Evolutionary conservation across 495 filamentous ascomycete species (phyloP), one percentile per base, ranked within the genome.

Genomic region (Aspergillus heteromorphus): DNA sequence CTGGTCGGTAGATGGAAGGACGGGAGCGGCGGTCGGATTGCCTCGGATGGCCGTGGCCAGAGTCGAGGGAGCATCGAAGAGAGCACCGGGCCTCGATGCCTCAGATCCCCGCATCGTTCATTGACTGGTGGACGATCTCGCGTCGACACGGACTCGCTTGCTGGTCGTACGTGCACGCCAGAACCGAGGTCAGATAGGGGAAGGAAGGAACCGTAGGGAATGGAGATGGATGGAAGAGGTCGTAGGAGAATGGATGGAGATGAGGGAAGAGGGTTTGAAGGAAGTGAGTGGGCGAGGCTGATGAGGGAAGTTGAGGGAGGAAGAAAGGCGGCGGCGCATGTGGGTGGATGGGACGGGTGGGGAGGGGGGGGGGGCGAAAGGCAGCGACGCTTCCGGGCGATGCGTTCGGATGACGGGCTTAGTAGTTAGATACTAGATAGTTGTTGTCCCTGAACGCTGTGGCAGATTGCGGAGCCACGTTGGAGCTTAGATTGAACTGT

Each of bases 41-140:
- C 55, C 68, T 62, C 63, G 65, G 60, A 69, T 59, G 42, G 60
- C 57, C 9, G 65, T 70, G 52, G 59, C 61, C 40, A 73, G 51
- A 21, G 67, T 72, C 30, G 70, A 70, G 40, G 69, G 70, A 53
- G 70, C 63, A 65, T 60, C 69, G 55, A 61, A 66, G 63, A 70
- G 65, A 66, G 65, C 67, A 66, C 62, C 65, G 60, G 64, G 65
- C 65, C 63, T 66, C 69, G 70, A 68, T 69, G 69, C 69, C 67
- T 75, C 71, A 70, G 40, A 65, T 64, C 64, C 67, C 66, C 72
- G 72, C 72, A 75, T 75, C 56, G 66, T 75, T 73, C 72, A 75
- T 75, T 56, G 66, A 73, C 66, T 60, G 56, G n/a, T 34, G 30
- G 16, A 40, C 9, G 11, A 29, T 34, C 31, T 54, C 21, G 34